Conservation (phyloP, 179 eudicot species). For the Drosera spatulata region DNA sequence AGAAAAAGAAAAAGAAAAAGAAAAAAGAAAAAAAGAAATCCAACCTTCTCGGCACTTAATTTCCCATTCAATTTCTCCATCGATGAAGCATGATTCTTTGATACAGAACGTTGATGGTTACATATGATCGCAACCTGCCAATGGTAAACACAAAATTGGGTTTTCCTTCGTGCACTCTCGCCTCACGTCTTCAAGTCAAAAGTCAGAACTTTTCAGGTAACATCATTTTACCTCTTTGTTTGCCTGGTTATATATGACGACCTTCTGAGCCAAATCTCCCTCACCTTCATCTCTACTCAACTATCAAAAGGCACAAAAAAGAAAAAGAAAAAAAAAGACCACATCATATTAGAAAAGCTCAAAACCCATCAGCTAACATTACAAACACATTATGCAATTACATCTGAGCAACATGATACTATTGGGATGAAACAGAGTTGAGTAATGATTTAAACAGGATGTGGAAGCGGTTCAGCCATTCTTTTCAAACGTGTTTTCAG, state of each 20-base stretch:
- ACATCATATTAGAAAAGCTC: too few species aligned
- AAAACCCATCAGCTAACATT: too few species aligned
- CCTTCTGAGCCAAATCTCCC: conserved; percentile 69
- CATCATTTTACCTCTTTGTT: conserved; percentile 73
- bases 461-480: too few species aligned
- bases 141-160: conserved; percentile 4
- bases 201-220: background rate
- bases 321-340: too few species aligned
- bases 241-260: conserved; percentile 66
- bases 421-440: too few species aligned
- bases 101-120: conserved; percentile 95
- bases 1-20: background rate
- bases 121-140: conserved; percentile 94
- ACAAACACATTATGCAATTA: too few species aligned
- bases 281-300: conserved; percentile 48
- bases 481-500: too few species aligned
- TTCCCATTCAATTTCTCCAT: conserved; percentile 55
- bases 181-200: background rate
- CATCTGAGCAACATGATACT: too few species aligned
- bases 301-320: too few species aligned
- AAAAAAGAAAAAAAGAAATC: background rate
- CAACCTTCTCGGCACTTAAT: conserved; percentile 77
- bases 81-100: conserved; percentile 76
- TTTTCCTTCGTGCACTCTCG: background rate
- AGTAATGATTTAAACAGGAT: too few species aligned